Conservation (phyloP, 495 filamentous ascomycete genomes). For the Apodospora peruviana region DNA sequence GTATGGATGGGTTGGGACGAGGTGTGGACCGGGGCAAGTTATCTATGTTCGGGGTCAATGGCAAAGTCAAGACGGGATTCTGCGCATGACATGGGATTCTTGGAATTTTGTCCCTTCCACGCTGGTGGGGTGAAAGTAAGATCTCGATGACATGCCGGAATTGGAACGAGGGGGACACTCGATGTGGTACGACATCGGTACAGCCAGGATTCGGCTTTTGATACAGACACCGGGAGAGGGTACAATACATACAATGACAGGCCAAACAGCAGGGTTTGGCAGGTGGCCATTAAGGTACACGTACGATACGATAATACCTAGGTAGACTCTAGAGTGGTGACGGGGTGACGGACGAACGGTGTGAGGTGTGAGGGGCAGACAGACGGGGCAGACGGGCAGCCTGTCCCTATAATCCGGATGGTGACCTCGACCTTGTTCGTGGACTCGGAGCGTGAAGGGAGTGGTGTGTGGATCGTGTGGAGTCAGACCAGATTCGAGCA, state of each 20-base stretch:
- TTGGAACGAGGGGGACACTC: slow-evolving; percentile 11
- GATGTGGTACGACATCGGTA: slow-evolving; percentile 26
- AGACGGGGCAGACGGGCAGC: no score
- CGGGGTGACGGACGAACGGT: no score
- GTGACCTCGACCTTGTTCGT: no score
- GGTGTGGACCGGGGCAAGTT: neutral
- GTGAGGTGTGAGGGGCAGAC: no score
- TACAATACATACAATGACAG: neutral
- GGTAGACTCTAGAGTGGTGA: no score
- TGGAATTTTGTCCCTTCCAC: slow-evolving; percentile 15
- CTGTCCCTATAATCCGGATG: no score
- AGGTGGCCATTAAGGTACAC: slow-evolving; percentile 1
- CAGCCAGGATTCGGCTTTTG: slow-evolving; percentile 3
- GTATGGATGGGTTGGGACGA: neutral
- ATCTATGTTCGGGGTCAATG: slow-evolving; percentile 23
- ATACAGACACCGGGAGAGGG: slow-evolving; percentile 10
- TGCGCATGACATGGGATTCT: slow-evolving; percentile 25
- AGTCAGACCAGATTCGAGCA: neutral
- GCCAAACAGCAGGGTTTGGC: neutral
- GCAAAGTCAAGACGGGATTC: slow-evolving; percentile 19
- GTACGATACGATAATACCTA: no score
- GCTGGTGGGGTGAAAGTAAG: slow-evolving; percentile 23
- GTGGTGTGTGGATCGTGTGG: slow-evolving; percentile 1
- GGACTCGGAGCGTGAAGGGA: no score
- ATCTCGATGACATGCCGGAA: slow-evolving; percentile 31